A percentile compares a stretch with the other conserved stretches of the same genome.
These are phyloP conservation scores for Stephania yunnanensis DNA, from an alignment of 164 flowering plant genomes.

Conservation along the genomic window DNA sequence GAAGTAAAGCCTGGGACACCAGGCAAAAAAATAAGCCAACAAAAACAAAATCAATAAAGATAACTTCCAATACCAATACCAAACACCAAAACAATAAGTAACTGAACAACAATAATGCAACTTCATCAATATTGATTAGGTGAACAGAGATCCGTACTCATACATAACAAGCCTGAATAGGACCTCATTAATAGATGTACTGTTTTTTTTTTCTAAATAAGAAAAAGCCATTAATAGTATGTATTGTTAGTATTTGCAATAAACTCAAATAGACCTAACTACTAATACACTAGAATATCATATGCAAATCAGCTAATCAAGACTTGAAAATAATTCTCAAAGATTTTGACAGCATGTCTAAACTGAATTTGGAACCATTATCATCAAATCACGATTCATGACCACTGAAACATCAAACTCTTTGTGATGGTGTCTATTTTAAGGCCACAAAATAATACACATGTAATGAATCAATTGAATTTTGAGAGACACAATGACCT, in stretches of 20 bases:
- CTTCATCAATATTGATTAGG: too few species aligned
- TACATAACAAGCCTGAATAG: too few species aligned
- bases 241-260: too few species aligned
- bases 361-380: not conserved
- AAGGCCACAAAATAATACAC: too few species aligned
- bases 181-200: too few species aligned
- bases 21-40: not conserved
- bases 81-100: not conserved
- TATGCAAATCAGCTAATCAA: not conserved
- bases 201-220: too few species aligned
- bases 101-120: too few species aligned
- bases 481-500: too few species aligned
- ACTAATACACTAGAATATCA: not conserved
- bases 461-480: too few species aligned
- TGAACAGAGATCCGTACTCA: too few species aligned
- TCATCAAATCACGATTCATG: not conserved
- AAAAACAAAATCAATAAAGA: not conserved
- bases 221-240: too few species aligned
- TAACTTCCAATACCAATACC: not conserved
- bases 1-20: conserved; percentile 62
- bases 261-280: too few species aligned
- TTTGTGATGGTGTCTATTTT: not conserved
- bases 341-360: not conserved
- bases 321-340: not conserved
- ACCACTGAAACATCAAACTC: not conserved